Percentiles rank a stretch among this genome's conserved stretches.
These are phyloP conservation scores for Aspergillus sp. DNA, from an alignment of 2,329 filamentous ascomycete species.

Conservation along the genomic window DNA sequence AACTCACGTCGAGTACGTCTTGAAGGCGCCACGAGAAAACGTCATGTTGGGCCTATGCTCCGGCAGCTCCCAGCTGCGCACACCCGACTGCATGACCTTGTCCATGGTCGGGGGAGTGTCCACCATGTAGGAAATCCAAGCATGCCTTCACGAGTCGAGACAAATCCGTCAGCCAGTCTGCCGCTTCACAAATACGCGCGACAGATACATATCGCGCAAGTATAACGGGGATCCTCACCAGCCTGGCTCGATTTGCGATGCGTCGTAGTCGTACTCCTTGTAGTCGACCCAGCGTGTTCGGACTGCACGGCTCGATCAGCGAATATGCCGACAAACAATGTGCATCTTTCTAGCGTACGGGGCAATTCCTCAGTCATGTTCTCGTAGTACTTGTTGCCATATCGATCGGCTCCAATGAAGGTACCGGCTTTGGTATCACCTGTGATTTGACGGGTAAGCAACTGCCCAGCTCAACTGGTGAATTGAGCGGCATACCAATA, in stretches of 20 bases:
- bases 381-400: constrained; percentile 97
- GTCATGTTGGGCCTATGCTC: constrained; percentile 69
- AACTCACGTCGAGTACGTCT: constrained; percentile 89
- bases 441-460: constrained; percentile 33
- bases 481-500: constrained; percentile 28
- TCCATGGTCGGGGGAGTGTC: constrained; percentile 78
- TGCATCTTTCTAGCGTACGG: constrained; percentile 44
- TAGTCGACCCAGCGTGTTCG: constrained; percentile 97
- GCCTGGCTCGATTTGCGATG: constrained; percentile 73
- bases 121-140: constrained; percentile 90
- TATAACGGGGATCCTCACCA: constrained; percentile 45
- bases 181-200: neutral
- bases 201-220: neutral
- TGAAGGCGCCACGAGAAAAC: constrained; percentile 67
- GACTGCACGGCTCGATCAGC: constrained; percentile 45
- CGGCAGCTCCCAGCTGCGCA: constrained; percentile 66
- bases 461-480: neutral
- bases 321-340: constrained; percentile 3
- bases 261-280: constrained; percentile 62
- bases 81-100: constrained; percentile 55
- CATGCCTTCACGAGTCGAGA: constrained; percentile 54
- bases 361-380: constrained; percentile 85
- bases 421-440: constrained; percentile 94
- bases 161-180: neutral
- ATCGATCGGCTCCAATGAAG: constrained; percentile 75